Evolutionary conservation across 73 alveolate species (phyloP).

Genomic region (Breviolum minutum): DNA sequence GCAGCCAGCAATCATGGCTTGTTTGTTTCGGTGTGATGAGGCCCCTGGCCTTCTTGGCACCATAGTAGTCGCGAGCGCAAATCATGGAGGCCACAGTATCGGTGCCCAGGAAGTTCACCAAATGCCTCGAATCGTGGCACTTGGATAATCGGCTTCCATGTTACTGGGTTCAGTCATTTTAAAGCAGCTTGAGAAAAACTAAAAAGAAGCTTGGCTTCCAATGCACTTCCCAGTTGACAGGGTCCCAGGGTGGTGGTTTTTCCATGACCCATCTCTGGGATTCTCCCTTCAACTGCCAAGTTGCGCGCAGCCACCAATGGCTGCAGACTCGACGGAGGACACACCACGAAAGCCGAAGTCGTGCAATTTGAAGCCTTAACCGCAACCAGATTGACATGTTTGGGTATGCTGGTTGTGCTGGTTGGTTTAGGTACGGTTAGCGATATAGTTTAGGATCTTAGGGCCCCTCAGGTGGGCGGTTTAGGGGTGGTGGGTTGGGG

Average conservation of each 20-base stretch:
- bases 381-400: background rate
- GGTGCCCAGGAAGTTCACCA: slow-evolving; percentile 80
- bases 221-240: too few species aligned
- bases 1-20: too few species aligned
- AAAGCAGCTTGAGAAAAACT: background rate
- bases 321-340: slow-evolving; percentile 95
- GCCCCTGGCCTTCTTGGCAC: slow-evolving; percentile 50
- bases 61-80: slow-evolving; percentile 83
- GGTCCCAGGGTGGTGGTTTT: too few species aligned
- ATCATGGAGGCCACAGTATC: slow-evolving; percentile 89
- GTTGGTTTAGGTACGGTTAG: background rate
- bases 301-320: slow-evolving; percentile 90
- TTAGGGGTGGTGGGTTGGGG: too few species aligned
- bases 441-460: background rate
- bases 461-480: background rate
- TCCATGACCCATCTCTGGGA: background rate
- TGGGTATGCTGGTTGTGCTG: too few species aligned
- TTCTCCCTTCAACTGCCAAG: background rate
- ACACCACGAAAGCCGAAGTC: slow-evolving; percentile 95
- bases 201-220: background rate
- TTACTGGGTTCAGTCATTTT: too few species aligned
- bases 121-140: slow-evolving; percentile 36
- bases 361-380: slow-evolving; percentile 88
- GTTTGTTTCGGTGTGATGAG: background rate
- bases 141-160: too few species aligned